Base-by-base conservation (phyloP, 2,329 filamentous ascomycete genomes). In the Microsporum ferrugineum region DNA sequence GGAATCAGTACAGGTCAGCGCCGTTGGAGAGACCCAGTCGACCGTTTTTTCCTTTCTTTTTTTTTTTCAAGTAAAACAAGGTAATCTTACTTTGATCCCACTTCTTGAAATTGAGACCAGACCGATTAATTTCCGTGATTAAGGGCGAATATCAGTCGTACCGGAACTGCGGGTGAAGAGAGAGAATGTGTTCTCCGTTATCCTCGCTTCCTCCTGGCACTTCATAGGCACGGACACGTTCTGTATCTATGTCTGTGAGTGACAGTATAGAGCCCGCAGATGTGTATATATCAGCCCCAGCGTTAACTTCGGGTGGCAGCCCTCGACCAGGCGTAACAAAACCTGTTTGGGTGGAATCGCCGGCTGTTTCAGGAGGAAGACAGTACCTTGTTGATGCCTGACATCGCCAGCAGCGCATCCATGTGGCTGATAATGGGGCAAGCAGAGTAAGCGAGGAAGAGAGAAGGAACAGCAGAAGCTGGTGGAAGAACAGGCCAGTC, bases 341-440 rank as follows among this genome's bases (percentile, higher is more conserved):
- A 53, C 49, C 49, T 53, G 49, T 53, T 53, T 53, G 49, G 49
- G 49, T 53, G 49, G 49, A 36, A 33, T 53, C 49, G 33, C 49
- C 33, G 49, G 49, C 33, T 33, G 49, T 53, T 53, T 53, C 49
- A 53, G 49, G 47, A 51, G 47, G 29, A 27, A 8, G 27, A 14
- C 29, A 14, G 29, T 23, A 33, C 49, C 49, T 29, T 49, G 33
- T 53, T 53, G 49, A 53, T 53, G 49, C 49, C 49, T 53, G 49
- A 53, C 49, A 33, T 53, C 43, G 43, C 43, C 27, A 51, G 29
- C 47, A 51, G 17, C 27, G 47, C 47, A 51, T 51, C 47, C 47
- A 31, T 47, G 43, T 47, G 43, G 43, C 43, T 43, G 39, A 43
- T 47, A 47, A 23, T 47, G 43, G 43, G 43, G 43, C 43, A 17